Percentiles rank a stretch among this genome's conserved stretches.
Evolutionary conservation across 805 yeast species (phyloP).

Genomic region (Spathaspora girioi): DNA sequence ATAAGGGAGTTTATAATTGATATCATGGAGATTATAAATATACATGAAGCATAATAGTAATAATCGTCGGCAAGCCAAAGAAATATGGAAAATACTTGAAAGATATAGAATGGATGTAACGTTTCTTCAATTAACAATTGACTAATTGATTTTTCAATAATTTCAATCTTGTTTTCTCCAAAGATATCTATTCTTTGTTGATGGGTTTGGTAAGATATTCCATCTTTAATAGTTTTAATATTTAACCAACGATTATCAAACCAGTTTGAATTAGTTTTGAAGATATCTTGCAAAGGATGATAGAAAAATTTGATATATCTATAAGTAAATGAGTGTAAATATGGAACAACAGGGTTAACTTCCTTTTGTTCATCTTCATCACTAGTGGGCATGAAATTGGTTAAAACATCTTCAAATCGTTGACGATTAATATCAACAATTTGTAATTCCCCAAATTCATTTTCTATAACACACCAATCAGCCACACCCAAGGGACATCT

Average conservation of each 20-base stretch:
- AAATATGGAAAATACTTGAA: conserved; percentile 87
- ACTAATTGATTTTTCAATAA: conserved; percentile 64
- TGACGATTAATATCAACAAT: conserved; percentile 52
- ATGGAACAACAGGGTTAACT: conserved; percentile 65
- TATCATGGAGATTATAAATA: conserved; percentile 76
- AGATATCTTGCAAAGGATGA: conserved; percentile 84
- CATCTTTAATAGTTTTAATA: conserved; percentile 52
- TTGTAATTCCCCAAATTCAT: conserved; percentile 83
- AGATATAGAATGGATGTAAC: conserved; percentile 91
- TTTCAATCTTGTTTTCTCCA: conserved; percentile 71
- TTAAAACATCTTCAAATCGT: conserved; percentile 68
- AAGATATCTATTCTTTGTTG: conserved; percentile 72
- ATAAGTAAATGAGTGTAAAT: conserved; percentile 69
- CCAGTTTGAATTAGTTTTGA: conserved; percentile 84
- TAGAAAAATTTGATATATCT: conserved; percentile 80
- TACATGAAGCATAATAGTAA: conserved; percentile 90
- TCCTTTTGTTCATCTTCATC: conserved; percentile 21
- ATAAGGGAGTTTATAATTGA: conserved; percentile 76
- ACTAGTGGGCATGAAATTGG: conserved; percentile 51
- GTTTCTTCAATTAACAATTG: conserved; percentile 81
- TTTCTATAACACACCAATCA: conserved; percentile 92
- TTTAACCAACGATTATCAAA: conserved; percentile 74
- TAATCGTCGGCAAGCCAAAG: conserved; percentile 92
- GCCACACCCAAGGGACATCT: conserved; percentile 71
- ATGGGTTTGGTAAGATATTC: conserved; percentile 65